Base-by-base conservation (phyloP, 2,329 filamentous ascomycete genomes). In the Fusarium dimerum region DNA sequence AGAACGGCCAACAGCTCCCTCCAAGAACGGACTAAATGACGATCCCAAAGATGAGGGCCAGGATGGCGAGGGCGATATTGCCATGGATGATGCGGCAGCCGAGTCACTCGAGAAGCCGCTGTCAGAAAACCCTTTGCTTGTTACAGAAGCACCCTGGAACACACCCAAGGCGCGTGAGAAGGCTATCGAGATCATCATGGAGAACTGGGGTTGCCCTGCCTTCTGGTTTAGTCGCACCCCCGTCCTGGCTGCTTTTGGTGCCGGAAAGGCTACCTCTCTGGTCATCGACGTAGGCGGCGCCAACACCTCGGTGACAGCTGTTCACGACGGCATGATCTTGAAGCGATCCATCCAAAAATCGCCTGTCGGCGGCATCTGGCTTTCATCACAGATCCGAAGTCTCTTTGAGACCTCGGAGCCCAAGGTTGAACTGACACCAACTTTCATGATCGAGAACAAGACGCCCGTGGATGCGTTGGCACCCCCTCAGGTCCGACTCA, bases 101-200 rank as follows among this genome's bases (percentile, higher is more conserved):
- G 73, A 76, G 56, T 56, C 67, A 40, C 67, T 87, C 63, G 91
- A 95, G 71, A 94, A 92, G 73, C 85, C 90, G 8, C 79, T 99
- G 56, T 84, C 88, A 45, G 94, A 97, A 71, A 94, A 90, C 71
- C 95, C 94, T 8, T 77, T 99, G 55, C 79, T 99, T 53, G 88
- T 99, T 83, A 96, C 91, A 1, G 94, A 99, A 74, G 89, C 92
- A 13, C 89, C 90, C 11, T 97, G 93, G 92, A 97, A 96, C 73
- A 82, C 86, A 26, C 74, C 83, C 41, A 97, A 97, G 77, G 85
- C 89, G 54, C 83, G 95, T 54, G 94, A 99, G 76, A 96, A 94
- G 82, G 87, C 88, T 40, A 93, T 97, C 66, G 94, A 99, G 76
- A 86, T 97, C 57, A 92, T 91, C 54, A 97, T 99, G 87, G 94